Evolutionary conservation across 345 rosid species (phyloP).

Genomic region (Eucalyptus melliodora): DNA sequence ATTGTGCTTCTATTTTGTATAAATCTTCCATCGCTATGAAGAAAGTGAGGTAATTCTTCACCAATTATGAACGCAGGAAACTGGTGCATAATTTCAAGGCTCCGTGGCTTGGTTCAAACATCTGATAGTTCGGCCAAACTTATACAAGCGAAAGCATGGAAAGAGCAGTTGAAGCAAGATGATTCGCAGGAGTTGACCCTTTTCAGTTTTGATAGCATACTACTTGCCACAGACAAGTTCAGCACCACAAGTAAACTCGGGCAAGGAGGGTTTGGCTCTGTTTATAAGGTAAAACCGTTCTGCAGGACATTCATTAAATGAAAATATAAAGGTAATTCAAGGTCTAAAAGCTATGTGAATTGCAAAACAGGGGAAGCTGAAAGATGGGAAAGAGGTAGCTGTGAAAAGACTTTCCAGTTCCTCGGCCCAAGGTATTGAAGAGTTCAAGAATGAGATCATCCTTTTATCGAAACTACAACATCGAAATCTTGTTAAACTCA

Average conservation of each 20-base stretch:
- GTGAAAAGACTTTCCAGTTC: conserved; percentile 41
- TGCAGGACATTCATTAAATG: background rate
- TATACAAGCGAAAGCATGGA: background rate
- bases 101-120: background rate
- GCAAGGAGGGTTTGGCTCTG: background rate
- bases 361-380: conserved; percentile 26
- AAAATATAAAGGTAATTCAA: background rate
- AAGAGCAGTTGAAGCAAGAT: background rate
- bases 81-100: background rate
- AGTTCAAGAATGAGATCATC: conserved; percentile 45
- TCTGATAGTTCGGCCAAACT: background rate
- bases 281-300: background rate
- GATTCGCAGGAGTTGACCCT: background rate
- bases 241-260: background rate
- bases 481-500: conserved; percentile 43
- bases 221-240: background rate
- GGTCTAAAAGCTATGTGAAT: background rate
- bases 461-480: conserved; percentile 53
- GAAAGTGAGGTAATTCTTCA: background rate
- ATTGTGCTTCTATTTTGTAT: background rate
- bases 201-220: background rate
- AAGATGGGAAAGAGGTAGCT: conserved; percentile 32
- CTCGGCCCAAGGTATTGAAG: conserved; percentile 48
- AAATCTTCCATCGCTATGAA: background rate
- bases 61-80: background rate